Conservation (phyloP, 768 basidiomycete species). For the Podaxis sp. region DNA sequence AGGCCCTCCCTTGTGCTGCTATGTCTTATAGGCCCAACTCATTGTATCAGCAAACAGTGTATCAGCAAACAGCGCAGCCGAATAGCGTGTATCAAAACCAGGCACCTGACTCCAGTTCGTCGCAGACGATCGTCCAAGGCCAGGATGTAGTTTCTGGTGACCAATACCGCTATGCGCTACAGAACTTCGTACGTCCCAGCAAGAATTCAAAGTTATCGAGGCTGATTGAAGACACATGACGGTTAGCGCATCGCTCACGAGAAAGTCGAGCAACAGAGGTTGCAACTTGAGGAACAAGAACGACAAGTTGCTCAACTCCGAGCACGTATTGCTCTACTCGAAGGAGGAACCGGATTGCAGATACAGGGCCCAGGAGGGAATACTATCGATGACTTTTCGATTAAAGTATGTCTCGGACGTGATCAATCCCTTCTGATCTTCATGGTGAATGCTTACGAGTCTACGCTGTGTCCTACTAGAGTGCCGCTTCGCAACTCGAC, state of each 20-base stretch:
- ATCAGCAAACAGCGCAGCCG: constrained; percentile 22
- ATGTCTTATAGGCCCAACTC: constrained; percentile 5
- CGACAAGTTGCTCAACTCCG: constrained; percentile 74
- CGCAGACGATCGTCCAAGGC: neutral
- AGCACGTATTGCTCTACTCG: constrained; percentile 67
- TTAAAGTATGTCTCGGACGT: constrained; percentile 52
- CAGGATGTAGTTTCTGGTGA: constrained; percentile 52
- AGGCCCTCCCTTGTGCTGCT: neutral
- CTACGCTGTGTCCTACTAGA: constrained; percentile 39
- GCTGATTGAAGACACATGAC: constrained; percentile 5
- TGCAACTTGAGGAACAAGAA: constrained; percentile 81
- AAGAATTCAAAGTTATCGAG: neutral
- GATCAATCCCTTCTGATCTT: neutral
- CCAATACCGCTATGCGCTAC: constrained; percentile 80
- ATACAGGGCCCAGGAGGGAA: constrained; percentile 48
- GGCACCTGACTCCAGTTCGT: constrained; percentile 16
- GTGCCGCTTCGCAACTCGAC: constrained; percentile 78
- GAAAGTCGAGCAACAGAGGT: constrained; percentile 80
- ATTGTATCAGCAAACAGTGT: constrained; percentile 20
- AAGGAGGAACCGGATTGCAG: constrained; percentile 54
- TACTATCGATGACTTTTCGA: constrained; percentile 85
- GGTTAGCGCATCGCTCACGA: constrained; percentile 80
- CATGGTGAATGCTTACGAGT: neutral
- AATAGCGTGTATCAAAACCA: constrained; percentile 23
- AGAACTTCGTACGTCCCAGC: constrained; percentile 64